Base-by-base conservation (phyloP, 2,329 filamentous ascomycete genomes). In the Colletotrichum karsti region DNA sequence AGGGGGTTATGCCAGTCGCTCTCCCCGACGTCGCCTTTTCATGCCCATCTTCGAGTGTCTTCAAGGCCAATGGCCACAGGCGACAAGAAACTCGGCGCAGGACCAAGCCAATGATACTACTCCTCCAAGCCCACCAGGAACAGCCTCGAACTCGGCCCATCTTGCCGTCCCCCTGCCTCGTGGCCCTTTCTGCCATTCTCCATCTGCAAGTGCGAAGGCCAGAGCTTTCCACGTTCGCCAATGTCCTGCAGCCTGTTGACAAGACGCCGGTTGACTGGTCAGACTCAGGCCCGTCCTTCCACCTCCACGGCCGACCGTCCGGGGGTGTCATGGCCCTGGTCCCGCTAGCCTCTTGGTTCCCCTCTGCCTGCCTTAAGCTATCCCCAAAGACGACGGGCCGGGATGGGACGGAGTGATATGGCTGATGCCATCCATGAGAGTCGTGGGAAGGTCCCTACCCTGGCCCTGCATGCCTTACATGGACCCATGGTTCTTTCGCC, bases 351-450 rank as follows among this genome's bases (percentile, higher is more conserved):
- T 10, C 9, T 15, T 12, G 42, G 10, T 46, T 35, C 7, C 37
- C 15, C 13, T 53, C 48, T n/a, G 18, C 39, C 60, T 58, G 7
- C 59, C 26, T 30, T 41, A 15, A 24, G 22, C 60, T 41, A 26
- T 26, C 10, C n/a, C n/a, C 18, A 26, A 18, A 30, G 26, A 24
- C 15, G 15, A 37, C 41, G 50, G 26, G 37, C 18, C 42, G 54
- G 61, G 54, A 42, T 64, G 63, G 37, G 58, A 46, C 51, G 39
- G 44, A 57, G 33, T 28, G 60, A 26, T 55, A 55, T 50, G 46
- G 54, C 39, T 58, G 53, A 48, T 68, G 60, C 60, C 65, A 58
- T 55, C n/a, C n/a, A n/a, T n/a, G n/a, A n/a, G n/a, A n/a, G 53
- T 59, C 64, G 63, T 60, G 35, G 55, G 13, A 30, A 35, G 55